Conservation (phyloP, 192 early-diverging fungal species). For the Coemansia sp. region DNA sequence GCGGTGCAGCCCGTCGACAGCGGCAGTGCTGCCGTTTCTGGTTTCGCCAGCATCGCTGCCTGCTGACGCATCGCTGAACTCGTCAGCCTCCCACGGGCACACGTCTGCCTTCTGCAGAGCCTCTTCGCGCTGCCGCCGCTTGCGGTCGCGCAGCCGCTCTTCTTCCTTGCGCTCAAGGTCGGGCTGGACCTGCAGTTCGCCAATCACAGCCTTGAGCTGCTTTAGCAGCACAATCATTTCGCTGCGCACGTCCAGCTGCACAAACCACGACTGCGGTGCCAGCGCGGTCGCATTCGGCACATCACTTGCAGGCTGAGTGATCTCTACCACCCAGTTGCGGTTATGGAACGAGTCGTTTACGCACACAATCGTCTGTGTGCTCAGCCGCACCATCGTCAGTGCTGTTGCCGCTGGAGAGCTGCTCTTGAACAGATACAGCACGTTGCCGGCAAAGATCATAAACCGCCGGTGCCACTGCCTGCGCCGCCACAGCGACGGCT, state of each 20-base stretch:
- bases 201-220: constrained; percentile 43
- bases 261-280: constrained; percentile 42
- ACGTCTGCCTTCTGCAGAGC: constrained; percentile 41
- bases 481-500: constrained; percentile 40
- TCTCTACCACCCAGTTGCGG: constrained; percentile 51
- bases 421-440: constrained; percentile 50
- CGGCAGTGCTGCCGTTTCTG: not conserved
- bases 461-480: constrained; percentile 53
- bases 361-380: constrained; percentile 33
- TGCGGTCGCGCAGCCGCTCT: constrained; percentile 41
- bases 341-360: constrained; percentile 51
- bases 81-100: constrained; percentile 51
- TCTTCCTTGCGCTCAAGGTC: constrained; percentile 44
- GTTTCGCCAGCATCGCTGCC: constrained; percentile 11
- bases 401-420: constrained; percentile 43
- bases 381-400: constrained; percentile 27
- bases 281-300: not conserved
- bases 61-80: constrained; percentile 40
- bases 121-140: constrained; percentile 37
- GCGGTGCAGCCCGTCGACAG: constrained; percentile 11
- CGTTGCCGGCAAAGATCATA: constrained; percentile 47
- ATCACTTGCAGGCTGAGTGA: constrained; percentile 20
- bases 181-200: constrained; percentile 47
- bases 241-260: constrained; percentile 45
- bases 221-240: constrained; percentile 53